Evolutionary conservation across 192 early-diverging fungal species (phyloP), one percentile per base, ranked within the genome.

Genomic region (Chytriomyces sp.): DNA sequence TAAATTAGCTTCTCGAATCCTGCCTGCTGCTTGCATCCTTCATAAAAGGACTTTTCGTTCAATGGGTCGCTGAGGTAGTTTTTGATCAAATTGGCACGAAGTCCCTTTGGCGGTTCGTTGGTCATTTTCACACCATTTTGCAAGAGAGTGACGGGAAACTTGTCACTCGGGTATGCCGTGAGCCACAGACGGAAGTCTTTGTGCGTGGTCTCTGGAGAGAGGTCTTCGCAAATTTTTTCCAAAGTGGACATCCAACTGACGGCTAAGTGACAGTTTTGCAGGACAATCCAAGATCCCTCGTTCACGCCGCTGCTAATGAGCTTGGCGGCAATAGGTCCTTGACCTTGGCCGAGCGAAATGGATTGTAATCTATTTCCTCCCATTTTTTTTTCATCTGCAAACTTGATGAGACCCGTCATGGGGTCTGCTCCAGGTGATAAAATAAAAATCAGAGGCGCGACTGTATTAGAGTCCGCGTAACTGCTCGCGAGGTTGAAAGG

Each of bases 91-190:
- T 88, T 88, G 10, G 84, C 83, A 19, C 75, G 82, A 33, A 88
- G 67, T 32, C 84, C 84, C 17, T 82, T 79, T 5, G 85, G 85
- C 6, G 84, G 84, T 64, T 87, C 85, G 68, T 88, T 87, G 3
- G 86, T 87, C 83, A 88, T 88, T 73, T 88, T 88, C 4, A 87
- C 86, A 22, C 86, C 86, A 63, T 88, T 88, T 64, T 88, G 85
- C 38, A 87, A 65, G 44, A 88, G 69, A 14, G 83, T 77, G 19
- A 88, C 86, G 0, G 86, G 86, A 54, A 88, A 88, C 64, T 81
- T 87, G 52, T 88, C 86, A 31, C 77, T 81, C 1, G 86, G 86
- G 70, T 88, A 88, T 6, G 79, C 79, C 25, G 86, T 88, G 44
- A 88, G 66, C 79, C 82, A 88, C 33, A 88, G 37, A 10, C 86